Evolutionary conservation across 805 yeast species (phyloP), one percentile per base, ranked within the genome.

Genomic region (Metschnikowia peoriensis): DNA sequence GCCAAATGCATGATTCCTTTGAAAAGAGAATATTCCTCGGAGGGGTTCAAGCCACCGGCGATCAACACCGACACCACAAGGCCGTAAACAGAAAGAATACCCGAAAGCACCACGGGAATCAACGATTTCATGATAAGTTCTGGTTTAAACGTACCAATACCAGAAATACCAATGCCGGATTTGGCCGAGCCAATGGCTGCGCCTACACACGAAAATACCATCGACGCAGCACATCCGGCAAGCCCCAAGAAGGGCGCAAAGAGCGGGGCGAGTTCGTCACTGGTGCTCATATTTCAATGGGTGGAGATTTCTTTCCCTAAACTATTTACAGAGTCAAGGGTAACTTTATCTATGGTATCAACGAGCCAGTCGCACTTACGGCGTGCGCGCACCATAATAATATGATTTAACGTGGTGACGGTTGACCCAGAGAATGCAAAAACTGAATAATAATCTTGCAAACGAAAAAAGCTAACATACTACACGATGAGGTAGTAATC

Each of bases 111-210:
- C 45, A 94, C 99, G 15, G 99, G 99, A 61, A 94, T 92, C 47
- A 94, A 78, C 7, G 94, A 87, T 71, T 87, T 89, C 98, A 94
- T 94, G 65, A 94, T 91, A 65, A 94, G 78, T 66, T 94, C 99
- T 11, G 99, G 99, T 68, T 89, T 88, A 76, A 93, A 94, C 44
- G 97, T 88, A 78, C 98, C 97, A 60, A 94, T 91, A 79, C 98
- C 99, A 34, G 97, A 77, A 63, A 94, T 94, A 80, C 99, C 99
- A 58, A 94, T 86, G 53, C 99, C 99, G 43, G 97, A 88, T 72
- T 94, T 94, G 56, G 98, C 98, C 3, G 98, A 93, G 53, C 99
- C 99, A 61, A 91, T 86, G 55, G 98, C 98, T 5, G 99, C 98
- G 57, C 99, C 99, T n/a, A 93, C 86, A 66, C 97, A 89, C 52